Base-by-base conservation (phyloP, 306 rosid species). In the Senna siamea region DNA sequence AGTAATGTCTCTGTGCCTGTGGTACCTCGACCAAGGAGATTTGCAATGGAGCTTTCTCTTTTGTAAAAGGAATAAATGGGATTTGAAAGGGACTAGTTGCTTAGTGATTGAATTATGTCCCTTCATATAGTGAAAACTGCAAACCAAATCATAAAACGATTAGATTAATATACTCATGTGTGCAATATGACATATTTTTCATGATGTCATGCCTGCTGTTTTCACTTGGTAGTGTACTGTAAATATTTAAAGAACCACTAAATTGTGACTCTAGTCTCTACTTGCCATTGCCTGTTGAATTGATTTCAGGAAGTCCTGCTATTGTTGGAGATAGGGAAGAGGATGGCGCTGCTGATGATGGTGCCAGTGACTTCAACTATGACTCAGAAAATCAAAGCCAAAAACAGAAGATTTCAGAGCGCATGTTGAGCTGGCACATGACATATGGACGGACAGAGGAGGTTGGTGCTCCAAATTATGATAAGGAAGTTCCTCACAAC, bases 341-440 rank as follows among this genome's bases (percentile, higher is more conserved):
- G 79, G 91, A 89, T 66, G 75, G 26, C 50, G 86, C 81, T 66
- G 84, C 50, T 63, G 89, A 85, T 81, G 97, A 86, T 57, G 83
- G 76, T 72, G 79, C 86, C 9, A 84, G 83, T 54, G 91, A 88
- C 63, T 82, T 90, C 83, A 85, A 93, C 76, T 87, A 82, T 81
- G 78, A 88, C 72, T 74, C 92, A 26, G 97, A 93, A 87, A 77
- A 84, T 71, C 93, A 85, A 73, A 88, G 78, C 63, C 94, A 88
- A 79, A 91, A 93, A 85, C 93, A 87, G 81, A 93, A 89, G 87
- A 93, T 89, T 75, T 84, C 95, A 2, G 96, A 89, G 79, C 93
- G 88, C 74, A 89, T 89, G 98, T 80, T 89, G 74, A 82, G 90
- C 81, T 94, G 98, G 98, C 93, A 84, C 52, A 84, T 92, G 88